Evolutionary conservation across 768 basidiomycete species (phyloP), one percentile per base, ranked within the genome.

Genomic region (Xerocomellus chrysenteron): DNA sequence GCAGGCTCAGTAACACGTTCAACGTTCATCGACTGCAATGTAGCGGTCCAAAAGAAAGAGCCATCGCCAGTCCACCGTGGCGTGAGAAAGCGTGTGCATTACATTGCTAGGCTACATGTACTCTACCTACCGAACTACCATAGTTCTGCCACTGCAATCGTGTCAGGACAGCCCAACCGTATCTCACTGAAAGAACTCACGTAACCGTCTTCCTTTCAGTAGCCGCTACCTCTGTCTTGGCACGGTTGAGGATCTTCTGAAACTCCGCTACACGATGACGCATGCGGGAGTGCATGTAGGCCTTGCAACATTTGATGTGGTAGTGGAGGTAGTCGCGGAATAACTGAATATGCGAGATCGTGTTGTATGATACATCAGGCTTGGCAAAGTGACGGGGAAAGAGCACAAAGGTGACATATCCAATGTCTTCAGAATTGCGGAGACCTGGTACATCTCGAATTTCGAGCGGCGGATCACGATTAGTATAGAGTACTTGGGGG

Each of bases 241-340:
- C 95, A 49, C 97, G 79, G 69, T 98, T 98, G 67, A 99, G 74
- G 50, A 99, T 86, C 73, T 94, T 94, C 75, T 93, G 90, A 80
- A 99, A 98, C 73, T 97, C 93, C 1, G 90, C 84, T 13, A 97
- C 97, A 11, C 97, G 86, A 64, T 88, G 81, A 57, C 97, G 81
- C 94, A 98, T 95, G 44, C 97, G 81, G 3, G 93, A 95, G 74
- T 98, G 96, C 93, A 99, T 96, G 75, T 99, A 98, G 0, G 96
- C 97, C 73, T 98, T 98, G 50, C 89, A 94, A 70, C 94, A 95
- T 67, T 96, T 98, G 82, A 99, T 97, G 70, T 98, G 96, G 74
- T 98, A 98, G 75, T 99, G 97, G n/a, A 99, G 79, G 69, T 98
- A 98, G 73, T 98, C 94, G 54, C 97, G 85, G 88, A 99, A 98